Evolutionary conservation across 129 eudicot species (phyloP).

Genomic region (Scalesia atractyloides): DNA sequence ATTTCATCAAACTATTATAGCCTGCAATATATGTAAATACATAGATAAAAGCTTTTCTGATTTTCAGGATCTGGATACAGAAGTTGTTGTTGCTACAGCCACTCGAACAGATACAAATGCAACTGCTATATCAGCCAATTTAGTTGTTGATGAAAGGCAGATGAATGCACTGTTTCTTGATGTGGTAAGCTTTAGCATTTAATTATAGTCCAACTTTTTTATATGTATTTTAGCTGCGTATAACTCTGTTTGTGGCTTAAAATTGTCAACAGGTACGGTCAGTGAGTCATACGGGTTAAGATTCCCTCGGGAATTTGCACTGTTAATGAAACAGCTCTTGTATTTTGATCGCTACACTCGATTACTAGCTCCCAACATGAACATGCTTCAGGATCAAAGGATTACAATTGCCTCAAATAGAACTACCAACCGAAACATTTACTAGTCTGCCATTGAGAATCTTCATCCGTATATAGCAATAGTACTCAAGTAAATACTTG

Average conservation of each 20-base stretch:
- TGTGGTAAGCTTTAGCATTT: constrained; percentile 55
- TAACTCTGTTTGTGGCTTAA: constrained; percentile 14
- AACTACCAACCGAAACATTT: constrained; percentile 40
- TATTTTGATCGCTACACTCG: constrained; percentile 99
- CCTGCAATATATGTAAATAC: background rate
- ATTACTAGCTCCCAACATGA: constrained; percentile 89
- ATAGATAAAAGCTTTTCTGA: background rate
- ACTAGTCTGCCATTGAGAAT: constrained; percentile 29
- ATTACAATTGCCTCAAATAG: constrained; percentile 70
- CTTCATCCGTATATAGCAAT: constrained; percentile 27
- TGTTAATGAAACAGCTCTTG: constrained; percentile 91
- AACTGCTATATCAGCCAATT: constrained; percentile 85
- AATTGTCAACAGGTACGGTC: constrained; percentile 66
- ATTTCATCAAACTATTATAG: background rate
- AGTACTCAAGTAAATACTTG: constrained; percentile 16
- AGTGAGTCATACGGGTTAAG: constrained; percentile 96
- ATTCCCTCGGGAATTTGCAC: constrained; percentile 99
- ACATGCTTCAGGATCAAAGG: constrained; percentile 96
- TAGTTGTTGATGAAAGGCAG: constrained; percentile 90
- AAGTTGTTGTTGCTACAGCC: constrained; percentile 84
- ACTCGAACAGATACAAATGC: constrained; percentile 72
- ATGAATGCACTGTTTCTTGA: constrained; percentile 98
- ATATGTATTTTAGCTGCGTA: background rate
- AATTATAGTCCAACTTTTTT: background rate
- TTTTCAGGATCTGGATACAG: constrained; percentile 89